Base-by-base conservation (phyloP, 2,329 filamentous ascomycete genomes). In the Chaetomiaceae sp. region DNA sequence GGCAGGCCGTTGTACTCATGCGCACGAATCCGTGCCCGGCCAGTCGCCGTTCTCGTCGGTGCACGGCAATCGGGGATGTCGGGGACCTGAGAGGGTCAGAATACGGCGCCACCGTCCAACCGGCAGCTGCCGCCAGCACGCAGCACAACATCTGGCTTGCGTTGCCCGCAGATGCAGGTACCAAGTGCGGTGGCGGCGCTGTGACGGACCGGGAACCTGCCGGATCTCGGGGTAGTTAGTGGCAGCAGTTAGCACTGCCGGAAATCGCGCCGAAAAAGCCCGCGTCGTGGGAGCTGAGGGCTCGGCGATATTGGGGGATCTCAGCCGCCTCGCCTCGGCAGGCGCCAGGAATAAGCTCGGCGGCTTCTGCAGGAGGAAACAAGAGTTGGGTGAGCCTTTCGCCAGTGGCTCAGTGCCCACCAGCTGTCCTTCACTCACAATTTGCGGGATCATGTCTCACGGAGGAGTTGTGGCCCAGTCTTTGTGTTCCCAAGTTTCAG, bases 101-200 rank as follows among this genome's bases (percentile, higher is more conserved):
- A 40, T 27, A 47, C 33, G 38, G 42, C 35, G 34, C 3, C 14
- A 24, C 42, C 36, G 38, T 30, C 30, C 39, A 47, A 43, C 43
- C 34, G 32, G 18, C 11, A 14, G 27, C 32, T 43, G 39, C 42
- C 22, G 43, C n/a, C 47, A 39, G 8, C 29, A 50, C 48, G 39
- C 35, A 46, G 26, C 39, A 50, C 48, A 33, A 8, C 43, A 43
- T 36, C 35, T 39, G 33, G 33, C 33, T 39, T 33, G 39, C 36
- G 43, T 19, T 32, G n/a, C n/a, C n/a, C n/a, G n/a, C 38, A 24
- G 39, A 50, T 50, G 48, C 43, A 50, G 48, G 43, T 43, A 50
- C 48, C 19, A 35, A 38, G 33, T 30, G 46, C 41, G 37, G 35
- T 19, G 38, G 38, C 38, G 47, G 42, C 38, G 38, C 18, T 42